Evolutionary conservation across 1,284 basidiomycete species (phyloP).

Genomic region (Melampsora abietis-canadensis): DNA sequence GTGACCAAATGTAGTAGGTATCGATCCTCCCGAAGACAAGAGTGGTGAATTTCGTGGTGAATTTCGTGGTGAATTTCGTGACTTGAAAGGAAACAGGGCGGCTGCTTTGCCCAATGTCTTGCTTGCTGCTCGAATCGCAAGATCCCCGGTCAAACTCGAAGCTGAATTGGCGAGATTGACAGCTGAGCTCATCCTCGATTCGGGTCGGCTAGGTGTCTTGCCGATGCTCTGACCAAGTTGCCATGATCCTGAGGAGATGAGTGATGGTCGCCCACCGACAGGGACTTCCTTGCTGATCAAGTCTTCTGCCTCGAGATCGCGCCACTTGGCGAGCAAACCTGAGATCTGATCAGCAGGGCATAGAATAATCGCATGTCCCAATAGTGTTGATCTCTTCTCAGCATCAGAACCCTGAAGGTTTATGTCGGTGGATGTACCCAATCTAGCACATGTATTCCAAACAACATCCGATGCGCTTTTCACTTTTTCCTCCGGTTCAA

Average conservation of each 20-base stretch:
- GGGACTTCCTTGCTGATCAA: background rate
- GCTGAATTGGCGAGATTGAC: slow-evolving; percentile 1
- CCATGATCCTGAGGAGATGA: background rate
- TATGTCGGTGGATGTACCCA: slow-evolving; percentile 57
- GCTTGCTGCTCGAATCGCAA: slow-evolving; percentile 21
- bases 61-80: slow-evolving; percentile 6
- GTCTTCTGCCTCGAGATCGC: slow-evolving; percentile 52
- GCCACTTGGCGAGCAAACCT: slow-evolving; percentile 71
- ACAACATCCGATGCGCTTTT: slow-evolving; percentile 71
- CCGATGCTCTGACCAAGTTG: background rate
- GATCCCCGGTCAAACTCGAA: slow-evolving; percentile 7
- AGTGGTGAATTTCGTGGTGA: background rate
- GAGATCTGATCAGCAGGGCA: slow-evolving; percentile 74
- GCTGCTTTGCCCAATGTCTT: slow-evolving; percentile 28
- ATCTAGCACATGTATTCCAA: slow-evolving; percentile 79
- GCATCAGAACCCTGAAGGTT: slow-evolving; percentile 65
- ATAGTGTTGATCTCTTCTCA: slow-evolving; percentile 64
- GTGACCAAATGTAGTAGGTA: background rate
- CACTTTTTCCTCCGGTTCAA: slow-evolving; percentile 25
- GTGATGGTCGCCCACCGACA: background rate
- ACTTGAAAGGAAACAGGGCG: slow-evolving; percentile 35
- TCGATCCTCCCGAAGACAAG: background rate
- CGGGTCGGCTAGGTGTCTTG: background rate
- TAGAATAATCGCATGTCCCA: slow-evolving; percentile 80
- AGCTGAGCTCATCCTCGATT: background rate